phyloP scores from a whole-genome alignment of 495 filamentous ascomycete genomes.

The Terfezia boudieri region DNA sequence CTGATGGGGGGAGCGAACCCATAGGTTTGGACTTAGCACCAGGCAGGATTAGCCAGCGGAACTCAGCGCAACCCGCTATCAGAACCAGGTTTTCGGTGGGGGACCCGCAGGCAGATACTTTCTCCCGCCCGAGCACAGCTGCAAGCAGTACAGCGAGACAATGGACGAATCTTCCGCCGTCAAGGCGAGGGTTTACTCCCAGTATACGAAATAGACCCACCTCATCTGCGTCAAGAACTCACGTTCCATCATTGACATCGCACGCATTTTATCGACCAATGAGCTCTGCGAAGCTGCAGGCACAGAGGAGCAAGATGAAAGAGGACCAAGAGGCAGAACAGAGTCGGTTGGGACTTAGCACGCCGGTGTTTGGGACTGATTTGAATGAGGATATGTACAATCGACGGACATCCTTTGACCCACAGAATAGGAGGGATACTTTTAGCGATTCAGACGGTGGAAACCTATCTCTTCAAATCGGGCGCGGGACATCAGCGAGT shows the following conservation, averaged over 20 bases:
- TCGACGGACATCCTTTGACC: conserved; percentile 3
- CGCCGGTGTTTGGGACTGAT: not conserved
- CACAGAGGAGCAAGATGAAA: conserved; percentile 42
- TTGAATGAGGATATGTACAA: conserved; percentile 1
- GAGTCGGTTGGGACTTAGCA: conserved; percentile 7
- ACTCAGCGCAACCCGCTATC: not conserved
- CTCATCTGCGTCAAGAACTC: conserved; percentile 51
- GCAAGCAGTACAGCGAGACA: conserved; percentile 11
- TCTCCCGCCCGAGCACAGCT: conserved; percentile 21
- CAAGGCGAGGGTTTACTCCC: conserved; percentile 26
- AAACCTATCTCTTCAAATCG: conserved; percentile 51
- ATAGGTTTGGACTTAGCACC: not conserved
- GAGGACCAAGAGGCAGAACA: conserved; percentile 21
- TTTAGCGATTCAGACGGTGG: conserved; percentile 12
- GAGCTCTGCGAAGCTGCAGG: conserved; percentile 88
- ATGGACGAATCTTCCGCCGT: conserved; percentile 23
- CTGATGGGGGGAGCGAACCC: conserved; percentile 14
- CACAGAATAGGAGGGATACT: conserved; percentile 6
- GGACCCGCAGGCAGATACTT: conserved; percentile 1
- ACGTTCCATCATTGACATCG: conserved; percentile 72
- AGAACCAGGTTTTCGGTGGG: conserved; percentile 6
- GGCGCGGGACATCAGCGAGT: conserved; percentile 17
- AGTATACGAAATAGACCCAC: conserved; percentile 29
- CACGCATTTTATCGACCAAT: conserved; percentile 89
- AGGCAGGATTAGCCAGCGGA: not conserved